Evolutionary conservation across 345 rosid genomes (phyloP).

Genomic region (Turritis glabra): DNA sequence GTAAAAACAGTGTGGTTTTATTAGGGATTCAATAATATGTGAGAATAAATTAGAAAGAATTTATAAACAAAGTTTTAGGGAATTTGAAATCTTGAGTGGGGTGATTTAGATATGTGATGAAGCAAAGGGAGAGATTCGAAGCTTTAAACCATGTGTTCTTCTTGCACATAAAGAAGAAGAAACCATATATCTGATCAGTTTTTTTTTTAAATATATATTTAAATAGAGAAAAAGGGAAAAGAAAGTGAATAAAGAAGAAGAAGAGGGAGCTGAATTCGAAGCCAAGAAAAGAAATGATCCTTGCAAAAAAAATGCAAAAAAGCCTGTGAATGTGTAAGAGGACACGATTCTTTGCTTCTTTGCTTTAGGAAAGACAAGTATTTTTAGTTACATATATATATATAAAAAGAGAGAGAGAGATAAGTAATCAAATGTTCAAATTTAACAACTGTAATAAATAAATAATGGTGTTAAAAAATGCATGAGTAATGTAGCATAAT

Average conservation of each 20-base stretch:
- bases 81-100: conserved; percentile 29
- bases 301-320: conserved; percentile 21
- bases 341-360: conserved; percentile 44
- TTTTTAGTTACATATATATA: not conserved
- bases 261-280: conserved; percentile 43
- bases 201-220: not conserved
- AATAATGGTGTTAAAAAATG: not conserved
- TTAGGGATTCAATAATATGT: not conserved
- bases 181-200: conserved; percentile 24
- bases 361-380: conserved; percentile 40
- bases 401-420: not conserved
- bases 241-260: conserved; percentile 40
- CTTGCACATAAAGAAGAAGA: conserved; percentile 28
- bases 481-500: conserved; percentile 9
- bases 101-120: conserved; percentile 20
- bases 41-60: not conserved
- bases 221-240: conserved; percentile 24
- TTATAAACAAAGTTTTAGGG: conserved; percentile 5
- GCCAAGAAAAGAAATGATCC: conserved; percentile 35
- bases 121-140: conserved; percentile 39
- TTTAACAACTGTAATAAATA: not conserved
- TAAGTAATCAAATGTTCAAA: not conserved
- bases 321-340: conserved; percentile 39
- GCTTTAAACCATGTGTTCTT: conserved; percentile 39
- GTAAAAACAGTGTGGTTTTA: conserved; percentile 16